Base-by-base conservation (phyloP, 164 flowering plant genomes). In the Sedum album region DNA sequence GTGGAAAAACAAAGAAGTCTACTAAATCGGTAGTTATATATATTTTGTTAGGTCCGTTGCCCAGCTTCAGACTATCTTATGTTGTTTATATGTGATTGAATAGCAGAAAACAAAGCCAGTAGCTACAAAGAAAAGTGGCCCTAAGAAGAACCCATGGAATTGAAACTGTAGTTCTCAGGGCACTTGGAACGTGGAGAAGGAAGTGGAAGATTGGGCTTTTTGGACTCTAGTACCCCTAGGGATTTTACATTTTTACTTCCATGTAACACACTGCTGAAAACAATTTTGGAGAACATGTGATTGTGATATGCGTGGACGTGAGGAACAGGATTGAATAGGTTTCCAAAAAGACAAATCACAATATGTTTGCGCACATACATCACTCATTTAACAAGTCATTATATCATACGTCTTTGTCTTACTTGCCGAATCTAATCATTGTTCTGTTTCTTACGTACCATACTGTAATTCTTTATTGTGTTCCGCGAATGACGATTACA, bases 81-180 rank as follows among this genome's bases (percentile, higher is more conserved):
- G 13, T 26, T 57, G 62, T 57, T 31, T 8, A 18, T 15, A 14
- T 68, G 26, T 23, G 63, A 26, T 30, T 25, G 31, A 51, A 31
- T 60, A 17, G 79, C 88, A 90, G 96, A 81, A 83, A 79, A 4
- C 85, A 61, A 82, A 82, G 69, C 68, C 82, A 8, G 28, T 79
- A 31, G 35, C 80, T 10, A 77, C 80, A 39, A 85, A 84, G 70
- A 76, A 78, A 73, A 80, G 74, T 25, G 77, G 72, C 70, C 66
- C 71, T 53, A 89, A 79, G 78, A 87, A 74, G 80, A 91, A 88
- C 68, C 97, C 97, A 36, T 89, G 96, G 93, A 79, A 84, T n/a
- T 87, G 61, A 69, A 35, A 28, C 18, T 53, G 30, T 53, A 53
- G 60, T 53, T 53, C 28, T 53, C 60, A 53, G 60, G 17, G 28